Percentiles rank a stretch among this genome's conserved stretches.
Evolutionary conservation across 2,329 filamentous ascomycete species (phyloP).

Genomic region (Passalora sequoiae): DNA sequence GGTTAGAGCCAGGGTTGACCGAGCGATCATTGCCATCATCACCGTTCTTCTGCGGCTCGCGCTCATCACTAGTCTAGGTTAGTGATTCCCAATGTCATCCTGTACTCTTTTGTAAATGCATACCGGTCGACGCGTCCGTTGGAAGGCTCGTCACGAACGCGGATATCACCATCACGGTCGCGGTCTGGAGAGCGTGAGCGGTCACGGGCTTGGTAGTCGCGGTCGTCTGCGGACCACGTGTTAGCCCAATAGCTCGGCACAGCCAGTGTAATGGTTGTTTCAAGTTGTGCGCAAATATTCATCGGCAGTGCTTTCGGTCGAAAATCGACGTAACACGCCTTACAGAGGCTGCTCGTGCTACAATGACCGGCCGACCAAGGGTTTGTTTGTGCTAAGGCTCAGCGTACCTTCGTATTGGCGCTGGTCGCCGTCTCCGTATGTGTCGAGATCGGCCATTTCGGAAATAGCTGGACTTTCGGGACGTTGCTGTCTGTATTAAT

Average conservation of each 20-base stretch:
- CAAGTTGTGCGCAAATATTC: not conserved
- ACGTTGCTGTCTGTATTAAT: slow-evolving; percentile 2
- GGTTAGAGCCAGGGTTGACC: slow-evolving; percentile 90
- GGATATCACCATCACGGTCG: slow-evolving; percentile 42
- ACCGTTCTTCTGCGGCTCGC: slow-evolving; percentile 38
- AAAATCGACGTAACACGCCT: too few relatives aligned
- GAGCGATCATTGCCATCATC: slow-evolving; percentile 62
- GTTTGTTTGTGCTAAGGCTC: slow-evolving; percentile 9
- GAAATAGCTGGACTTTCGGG: slow-evolving; percentile 4
- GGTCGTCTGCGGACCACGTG: slow-evolving; percentile 47
- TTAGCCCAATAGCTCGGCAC: slow-evolving; percentile 7
- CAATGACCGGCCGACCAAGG: too few relatives aligned
- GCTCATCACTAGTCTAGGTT: slow-evolving; percentile 40
- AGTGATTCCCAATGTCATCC: slow-evolving; percentile 15
- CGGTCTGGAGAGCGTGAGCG: slow-evolving; percentile 57
- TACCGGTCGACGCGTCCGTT: slow-evolving; percentile 55
- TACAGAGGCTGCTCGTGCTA: too few relatives aligned
- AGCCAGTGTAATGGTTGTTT: slow-evolving; percentile 1
- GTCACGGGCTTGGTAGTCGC: slow-evolving; percentile 55
- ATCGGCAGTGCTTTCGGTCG: too few relatives aligned
- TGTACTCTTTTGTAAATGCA: slow-evolving; percentile 18
- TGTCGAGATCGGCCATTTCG: slow-evolving; percentile 50
- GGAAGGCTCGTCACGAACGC: slow-evolving; percentile 58
- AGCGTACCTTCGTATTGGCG: slow-evolving; percentile 61
- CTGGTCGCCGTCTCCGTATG: slow-evolving; percentile 57